Conservation (phyloP, 352 stramenopile species). For the Pilasporangium apinafurcum region DNA sequence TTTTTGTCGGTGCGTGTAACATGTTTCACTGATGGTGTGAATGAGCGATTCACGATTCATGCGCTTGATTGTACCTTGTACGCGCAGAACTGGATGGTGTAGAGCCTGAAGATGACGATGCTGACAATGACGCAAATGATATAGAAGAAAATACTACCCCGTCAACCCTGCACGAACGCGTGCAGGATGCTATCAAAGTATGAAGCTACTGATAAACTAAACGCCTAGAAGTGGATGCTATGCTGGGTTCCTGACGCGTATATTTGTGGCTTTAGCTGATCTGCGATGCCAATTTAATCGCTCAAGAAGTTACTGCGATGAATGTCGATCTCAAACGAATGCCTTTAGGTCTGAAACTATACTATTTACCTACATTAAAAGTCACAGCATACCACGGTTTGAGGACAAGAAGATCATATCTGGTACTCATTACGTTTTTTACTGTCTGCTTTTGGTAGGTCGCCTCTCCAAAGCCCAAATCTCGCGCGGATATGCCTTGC, state of each 20-base stretch:
- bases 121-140: slow-evolving; percentile 18
- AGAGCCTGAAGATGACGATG: slow-evolving; percentile 29
- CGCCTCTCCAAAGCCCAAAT: slow-evolving; percentile 53
- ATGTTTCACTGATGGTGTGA: not conserved
- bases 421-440: too few relatives aligned
- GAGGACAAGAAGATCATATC: too few relatives aligned
- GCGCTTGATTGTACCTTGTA: not conserved
- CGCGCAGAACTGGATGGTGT: slow-evolving; percentile 31
- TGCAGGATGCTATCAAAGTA: slow-evolving; percentile 42
- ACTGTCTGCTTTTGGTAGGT: too few relatives aligned
- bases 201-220: not conserved
- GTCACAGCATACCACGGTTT: too few relatives aligned
- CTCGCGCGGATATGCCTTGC: slow-evolving; percentile 44
- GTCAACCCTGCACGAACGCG: slow-evolving; percentile 19
- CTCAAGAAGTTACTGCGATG: slow-evolving; percentile 37
- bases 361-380: not conserved
- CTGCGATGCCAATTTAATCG: slow-evolving; percentile 41
- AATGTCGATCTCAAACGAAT: slow-evolving; percentile 49
- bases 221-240: not conserved
- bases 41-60: not conserved
- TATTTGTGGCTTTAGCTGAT: slow-evolving; percentile 22
- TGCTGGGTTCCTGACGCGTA: not conserved
- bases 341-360: slow-evolving; percentile 19
- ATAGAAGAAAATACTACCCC: slow-evolving; percentile 24
- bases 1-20: slow-evolving; percentile 42